Conservation (phyloP, 129 eudicot genomes). For the Flaveria brownii region DNA sequence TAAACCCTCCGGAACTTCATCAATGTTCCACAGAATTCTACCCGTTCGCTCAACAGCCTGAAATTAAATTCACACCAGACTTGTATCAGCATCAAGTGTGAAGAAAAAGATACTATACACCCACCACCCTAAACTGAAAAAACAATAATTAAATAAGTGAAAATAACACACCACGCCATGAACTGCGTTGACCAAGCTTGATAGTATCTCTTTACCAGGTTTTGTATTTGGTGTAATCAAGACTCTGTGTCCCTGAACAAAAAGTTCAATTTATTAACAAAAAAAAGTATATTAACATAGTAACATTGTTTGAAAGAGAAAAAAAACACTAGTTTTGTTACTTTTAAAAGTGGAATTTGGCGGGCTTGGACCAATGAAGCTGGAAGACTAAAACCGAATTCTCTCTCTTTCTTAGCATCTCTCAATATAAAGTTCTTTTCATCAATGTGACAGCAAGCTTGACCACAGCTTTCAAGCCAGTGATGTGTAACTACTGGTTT, state of each 20-base stretch:
- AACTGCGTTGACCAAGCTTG: conserved; percentile 90
- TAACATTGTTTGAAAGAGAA: neutral
- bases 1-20: conserved; percentile 49
- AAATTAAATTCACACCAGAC: conserved; percentile 10
- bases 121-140: neutral
- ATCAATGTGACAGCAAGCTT: conserved; percentile 71
- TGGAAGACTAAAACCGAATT: conserved; percentile 76
- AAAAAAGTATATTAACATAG: neutral
- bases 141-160: neutral
- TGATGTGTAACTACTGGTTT: conserved; percentile 82
- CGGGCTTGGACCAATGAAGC: conserved; percentile 65
- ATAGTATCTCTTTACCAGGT: conserved; percentile 82
- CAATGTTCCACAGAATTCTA: conserved; percentile 54
- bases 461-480: conserved; percentile 90
- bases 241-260: conserved; percentile 69
- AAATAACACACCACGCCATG: conserved; percentile 66
- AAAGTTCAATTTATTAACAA: neutral
- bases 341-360: conserved; percentile 72
- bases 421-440: conserved; percentile 78
- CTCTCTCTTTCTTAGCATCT: conserved; percentile 82
- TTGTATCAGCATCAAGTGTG: neutral
- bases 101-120: neutral
- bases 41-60: conserved; percentile 79
- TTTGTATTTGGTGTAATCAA: conserved; percentile 82
- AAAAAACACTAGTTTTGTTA: conserved; percentile 18